Evolutionary conservation across 306 rosid genomes (phyloP).

Genomic region (Luffa acutangula): DNA sequence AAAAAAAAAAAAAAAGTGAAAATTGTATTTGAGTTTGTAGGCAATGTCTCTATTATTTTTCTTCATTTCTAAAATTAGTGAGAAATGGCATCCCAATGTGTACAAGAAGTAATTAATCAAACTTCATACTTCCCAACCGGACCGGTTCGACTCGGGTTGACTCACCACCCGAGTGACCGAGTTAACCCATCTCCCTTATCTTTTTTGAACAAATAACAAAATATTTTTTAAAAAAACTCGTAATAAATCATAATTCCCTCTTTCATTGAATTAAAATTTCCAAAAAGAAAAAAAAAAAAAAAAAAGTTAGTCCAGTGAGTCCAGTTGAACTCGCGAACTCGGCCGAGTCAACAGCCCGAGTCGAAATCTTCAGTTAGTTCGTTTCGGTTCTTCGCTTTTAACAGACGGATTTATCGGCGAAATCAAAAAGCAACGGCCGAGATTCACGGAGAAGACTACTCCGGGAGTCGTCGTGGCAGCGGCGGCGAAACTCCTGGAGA

Average conservation of each 20-base stretch:
- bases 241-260: not conserved
- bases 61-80: not conserved
- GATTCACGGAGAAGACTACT: constrained; percentile 37
- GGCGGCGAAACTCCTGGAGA: constrained; percentile 32
- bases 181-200: not conserved
- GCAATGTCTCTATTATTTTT: not conserved
- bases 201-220: not conserved
- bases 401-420: constrained; percentile 27
- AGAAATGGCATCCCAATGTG: not conserved
- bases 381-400: not conserved
- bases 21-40: no score
- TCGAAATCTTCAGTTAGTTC: not conserved
- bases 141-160: not conserved
- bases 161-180: not conserved
- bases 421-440: constrained; percentile 56
- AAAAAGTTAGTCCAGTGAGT: not conserved
- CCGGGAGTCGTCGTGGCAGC: constrained; percentile 51
- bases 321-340: constrained; percentile 6
- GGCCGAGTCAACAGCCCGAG: not conserved
- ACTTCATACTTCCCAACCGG: not conserved
- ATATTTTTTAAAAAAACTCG: not conserved
- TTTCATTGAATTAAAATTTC: not conserved
- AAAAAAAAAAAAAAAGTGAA: no score
- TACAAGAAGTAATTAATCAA: not conserved
- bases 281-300: not conserved